Evolutionary conservation across 169 alveolate genomes (phyloP).

Genomic region (Plasmodium vivax): DNA sequence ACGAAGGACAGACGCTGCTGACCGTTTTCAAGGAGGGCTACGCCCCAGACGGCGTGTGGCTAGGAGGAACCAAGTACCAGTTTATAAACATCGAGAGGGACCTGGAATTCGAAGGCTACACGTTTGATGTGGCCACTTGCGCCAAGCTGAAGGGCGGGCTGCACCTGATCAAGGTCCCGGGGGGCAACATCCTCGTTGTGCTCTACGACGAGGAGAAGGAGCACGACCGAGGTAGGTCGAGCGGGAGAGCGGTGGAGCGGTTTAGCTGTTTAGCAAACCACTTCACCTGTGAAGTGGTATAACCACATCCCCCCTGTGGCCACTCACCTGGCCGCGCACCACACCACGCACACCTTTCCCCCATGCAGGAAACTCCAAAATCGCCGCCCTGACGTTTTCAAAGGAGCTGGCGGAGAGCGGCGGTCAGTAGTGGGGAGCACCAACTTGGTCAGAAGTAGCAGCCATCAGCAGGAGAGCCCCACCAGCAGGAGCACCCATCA

Average conservation of each 20-base stretch:
- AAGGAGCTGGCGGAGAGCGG: conserved; percentile 60
- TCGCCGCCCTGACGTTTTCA: conserved; percentile 59
- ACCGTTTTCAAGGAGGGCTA: conserved; percentile 57
- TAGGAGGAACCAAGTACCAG: conserved; percentile 85
- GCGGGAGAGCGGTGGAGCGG: neutral
- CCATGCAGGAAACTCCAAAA: conserved; percentile 57
- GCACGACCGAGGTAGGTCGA: conserved; percentile 75
- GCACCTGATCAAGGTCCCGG: conserved; percentile 83
- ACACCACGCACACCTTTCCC: neutral
- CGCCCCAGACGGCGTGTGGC: conserved; percentile 82
- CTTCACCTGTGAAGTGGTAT: neutral
- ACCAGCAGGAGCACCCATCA: too few relatives aligned
- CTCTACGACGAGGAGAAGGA: conserved; percentile 84
- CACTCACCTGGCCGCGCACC: neutral
- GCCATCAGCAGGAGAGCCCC: neutral
- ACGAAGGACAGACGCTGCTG: conserved; percentile 46
- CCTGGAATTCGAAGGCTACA: conserved; percentile 77
- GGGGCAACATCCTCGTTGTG: conserved; percentile 80
- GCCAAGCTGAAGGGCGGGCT: conserved; percentile 86
- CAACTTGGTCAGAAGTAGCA: neutral
- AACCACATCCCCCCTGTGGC: neutral
- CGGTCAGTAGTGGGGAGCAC: neutral
- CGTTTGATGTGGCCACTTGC: conserved; percentile 81
- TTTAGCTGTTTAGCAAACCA: neutral
- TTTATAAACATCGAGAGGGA: conserved; percentile 81